These are phyloP conservation scores for Phyllostachys edulis DNA, from an alignment of 176 grass and related monocot species.

Conservation along the genomic window DNA sequence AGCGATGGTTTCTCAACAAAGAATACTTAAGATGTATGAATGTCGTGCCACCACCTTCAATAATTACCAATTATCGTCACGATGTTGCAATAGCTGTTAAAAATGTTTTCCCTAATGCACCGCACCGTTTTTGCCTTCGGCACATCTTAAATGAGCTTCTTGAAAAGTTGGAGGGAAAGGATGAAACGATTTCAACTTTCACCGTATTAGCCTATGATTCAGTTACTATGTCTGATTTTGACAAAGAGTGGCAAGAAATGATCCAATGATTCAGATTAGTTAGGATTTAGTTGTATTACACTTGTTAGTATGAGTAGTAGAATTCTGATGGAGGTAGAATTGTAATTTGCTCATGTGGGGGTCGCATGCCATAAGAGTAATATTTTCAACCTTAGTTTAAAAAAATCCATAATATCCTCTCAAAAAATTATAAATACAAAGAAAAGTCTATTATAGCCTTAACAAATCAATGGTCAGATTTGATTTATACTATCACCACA, in stretches of 20 bases:
- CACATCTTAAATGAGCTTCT: constrained; percentile 69
- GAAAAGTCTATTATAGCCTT: too few species aligned
- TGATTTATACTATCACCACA: too few species aligned
- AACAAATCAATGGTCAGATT: too few species aligned
- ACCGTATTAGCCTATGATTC: constrained; percentile 63
- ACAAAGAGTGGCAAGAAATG: constrained; percentile 76
- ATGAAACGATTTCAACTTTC: constrained; percentile 57
- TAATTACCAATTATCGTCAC: constrained; percentile 74
- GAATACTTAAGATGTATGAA: constrained; percentile 58
- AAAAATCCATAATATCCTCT: too few species aligned
- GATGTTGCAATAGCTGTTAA: constrained; percentile 63
- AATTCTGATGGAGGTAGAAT: too few species aligned
- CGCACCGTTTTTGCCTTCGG: constrained; percentile 70
- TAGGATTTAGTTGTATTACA: too few species aligned
- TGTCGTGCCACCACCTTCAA: constrained; percentile 54
- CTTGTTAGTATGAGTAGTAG: too few species aligned
- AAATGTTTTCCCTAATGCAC: constrained; percentile 64
- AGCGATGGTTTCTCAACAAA: too few species aligned
- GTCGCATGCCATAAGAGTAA: too few species aligned
- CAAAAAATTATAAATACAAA: too few species aligned
- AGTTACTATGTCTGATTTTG: constrained; percentile 60
- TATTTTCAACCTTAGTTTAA: too few species aligned
- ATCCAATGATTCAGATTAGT: not conserved
- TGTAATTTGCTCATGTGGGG: too few species aligned
- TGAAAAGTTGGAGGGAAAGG: constrained; percentile 56